Evolutionary conservation across 805 yeast species (phyloP), one percentile per base, ranked within the genome.

Genomic region (Metschnikowia vanudenii): DNA sequence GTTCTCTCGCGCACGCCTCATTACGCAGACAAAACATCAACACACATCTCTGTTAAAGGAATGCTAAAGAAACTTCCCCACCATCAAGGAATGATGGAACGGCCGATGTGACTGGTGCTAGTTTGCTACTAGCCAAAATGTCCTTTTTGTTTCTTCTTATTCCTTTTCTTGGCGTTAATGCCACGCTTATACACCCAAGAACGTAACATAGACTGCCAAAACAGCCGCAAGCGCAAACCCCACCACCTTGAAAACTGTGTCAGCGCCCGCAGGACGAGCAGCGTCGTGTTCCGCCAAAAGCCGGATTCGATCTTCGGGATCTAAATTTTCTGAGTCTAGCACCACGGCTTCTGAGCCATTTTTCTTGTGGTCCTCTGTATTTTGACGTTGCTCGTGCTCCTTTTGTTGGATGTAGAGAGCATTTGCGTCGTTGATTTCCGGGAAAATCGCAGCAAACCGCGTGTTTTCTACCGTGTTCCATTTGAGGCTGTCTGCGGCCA

Each of bases 261-360:
- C 40, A 2, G 45, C 12, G 16, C 46, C 41, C 11, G 44, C 39
- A 6, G 32, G 45, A 12, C 35, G 39, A 11, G 32, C 39, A 16
- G 43, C 51, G 8, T 51, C 51, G 41, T 50, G 52, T 29, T 41
- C 52, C 10, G 46, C 56, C 50, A 55, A 40, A 20, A 68, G 54
- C 43, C 76, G 53, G 7, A 85, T 81, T 47, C 85, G 74, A 62
- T 85, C 92, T 58, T 85, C 92, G 0, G 87, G 84, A 58, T 84
- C 88, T 45, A 72, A 56, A 24, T 65, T 53, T 46, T 75, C 78
- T 22, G 68, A 57, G 4, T 62, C 68, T 41, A 64, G 66, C 46
- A 54, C 54, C 58, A 39, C 26, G 31, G 35, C 8, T 46, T 37
- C 41, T 4, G 36, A 1, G n/a, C 13, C 11, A 5, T 22, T 33